These are phyloP conservation scores for Amaranthus hypochondriacus DNA, from an alignment of 148 eudicot genomes.

Conservation along the genomic window DNA sequence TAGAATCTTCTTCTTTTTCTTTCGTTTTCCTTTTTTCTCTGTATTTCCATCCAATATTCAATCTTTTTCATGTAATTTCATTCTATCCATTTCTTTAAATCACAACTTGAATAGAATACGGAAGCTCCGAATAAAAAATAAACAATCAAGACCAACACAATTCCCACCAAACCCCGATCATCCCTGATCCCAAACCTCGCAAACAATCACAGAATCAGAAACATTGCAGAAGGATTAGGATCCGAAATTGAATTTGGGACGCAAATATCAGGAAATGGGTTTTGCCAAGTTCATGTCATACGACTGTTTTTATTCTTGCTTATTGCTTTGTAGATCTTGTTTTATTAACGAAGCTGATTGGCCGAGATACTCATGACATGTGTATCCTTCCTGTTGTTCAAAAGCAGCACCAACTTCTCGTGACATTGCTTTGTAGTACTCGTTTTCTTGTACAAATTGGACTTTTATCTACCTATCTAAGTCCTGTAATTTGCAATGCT, in stretches of 20 bases:
- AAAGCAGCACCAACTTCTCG: constrained; percentile 88
- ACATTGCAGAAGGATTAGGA: constrained; percentile 1
- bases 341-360: background rate
- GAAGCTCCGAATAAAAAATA: too few relatives aligned
- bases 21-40: too few relatives aligned
- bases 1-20: too few relatives aligned
- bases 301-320: background rate
- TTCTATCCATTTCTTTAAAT: too few relatives aligned
- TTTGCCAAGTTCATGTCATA: background rate
- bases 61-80: too few relatives aligned
- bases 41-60: too few relatives aligned
- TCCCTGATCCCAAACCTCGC: background rate
- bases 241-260: constrained; percentile 61
- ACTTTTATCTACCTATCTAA: background rate
- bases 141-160: background rate
- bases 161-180: background rate
- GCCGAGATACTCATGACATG: background rate
- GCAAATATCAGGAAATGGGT: background rate
- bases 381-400: constrained; percentile 72
- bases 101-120: too few relatives aligned
- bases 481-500: background rate
- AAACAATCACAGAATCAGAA: background rate
- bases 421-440: constrained; percentile 75
- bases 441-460: background rate
- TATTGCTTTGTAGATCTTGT: background rate